These are phyloP conservation scores for Omphalotus guepiniiformis DNA, from an alignment of 768 basidiomycete species.

Conservation along the genomic window DNA sequence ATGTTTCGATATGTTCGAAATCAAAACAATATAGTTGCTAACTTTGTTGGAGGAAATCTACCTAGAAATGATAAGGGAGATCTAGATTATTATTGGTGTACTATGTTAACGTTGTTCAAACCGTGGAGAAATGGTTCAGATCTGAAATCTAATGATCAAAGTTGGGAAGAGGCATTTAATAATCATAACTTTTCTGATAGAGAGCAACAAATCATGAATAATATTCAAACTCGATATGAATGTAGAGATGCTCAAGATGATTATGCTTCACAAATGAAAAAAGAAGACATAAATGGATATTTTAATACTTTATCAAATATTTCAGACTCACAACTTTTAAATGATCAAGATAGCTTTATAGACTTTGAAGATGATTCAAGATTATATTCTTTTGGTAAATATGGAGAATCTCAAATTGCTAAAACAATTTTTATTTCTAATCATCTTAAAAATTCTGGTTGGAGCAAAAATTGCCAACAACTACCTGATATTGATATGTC, in stretches of 20 bases:
- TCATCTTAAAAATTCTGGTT: too few species aligned
- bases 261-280: conserved; percentile 16
- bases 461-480: too few species aligned
- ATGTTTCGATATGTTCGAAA: background rate
- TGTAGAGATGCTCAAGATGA: conserved; percentile 28
- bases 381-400: too few species aligned
- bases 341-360: background rate
- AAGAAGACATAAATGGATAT: too few species aligned
- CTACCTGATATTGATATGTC: too few species aligned
- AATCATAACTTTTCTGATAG: conserved; percentile 10
- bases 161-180: conserved; percentile 23
- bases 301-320: too few species aligned
- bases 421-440: too few species aligned
- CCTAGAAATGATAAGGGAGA: conserved; percentile 17
- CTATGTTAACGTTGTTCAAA: conserved; percentile 23
- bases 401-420: too few species aligned
- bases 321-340: background rate
- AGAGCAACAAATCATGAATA: conserved; percentile 19
- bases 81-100: conserved; percentile 9
- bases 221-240: conserved; percentile 27
- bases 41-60: conserved; percentile 15
- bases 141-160: conserved; percentile 12
- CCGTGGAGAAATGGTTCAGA: conserved; percentile 25
- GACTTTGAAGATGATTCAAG: background rate
- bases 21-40: conserved; percentile 1